Base-by-base conservation (phyloP, 805 yeast species). In the Metschnikowia continentalis region DNA sequence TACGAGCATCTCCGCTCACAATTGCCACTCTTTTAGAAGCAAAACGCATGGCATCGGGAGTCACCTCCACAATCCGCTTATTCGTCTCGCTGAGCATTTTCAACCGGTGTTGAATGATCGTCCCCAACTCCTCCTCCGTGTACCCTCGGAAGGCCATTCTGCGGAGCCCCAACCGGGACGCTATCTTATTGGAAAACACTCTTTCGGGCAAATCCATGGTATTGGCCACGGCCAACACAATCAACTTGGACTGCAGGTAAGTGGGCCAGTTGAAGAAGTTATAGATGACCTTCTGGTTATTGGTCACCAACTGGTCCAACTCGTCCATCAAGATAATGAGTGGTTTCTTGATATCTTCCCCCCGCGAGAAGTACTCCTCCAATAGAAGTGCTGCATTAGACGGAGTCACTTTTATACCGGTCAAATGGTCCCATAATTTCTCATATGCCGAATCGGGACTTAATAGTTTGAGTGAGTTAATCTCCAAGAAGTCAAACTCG, bases 181-280 rank as follows among this genome's bases (percentile, higher is more conserved):
- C 86, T 3, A 90, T 86, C 67, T 94, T 94, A 67, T 90, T 92
- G 17, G 94, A 83, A 37, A 94, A 72, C 46, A 84, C 77, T 48
- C 97, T 75, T 64, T 94, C 99, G 0, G 99, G 98, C 44, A 94
- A 71, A 70, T 94, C 98, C 97, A 94, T 90, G 0, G 97, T 91
- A 66, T 94, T 94, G 3, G 98, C 97, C 32, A 94, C 90, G 0
- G 98, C 97, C 39, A 94, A 76, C 2, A 94, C 95, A 46, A 94
- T 81, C 46, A 94, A 72, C 60, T 84, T 84, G 4, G 98, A 90
- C 56, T 82, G 74, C 11, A 79, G 72, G 61, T 88, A 83, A 0
- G 96, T 83, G 4, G 99, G 97, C 99, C 99, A 94, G 68, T 94
- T 94, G 76, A 94, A 90, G 63, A 94, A 90, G 66, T 94, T 94